A percentile compares a stretch with the other conserved stretches of the same genome.
phyloP scores from a whole-genome alignment of 2,329 filamentous ascomycete species.

The Cordyceps cateniannulata region DNA sequence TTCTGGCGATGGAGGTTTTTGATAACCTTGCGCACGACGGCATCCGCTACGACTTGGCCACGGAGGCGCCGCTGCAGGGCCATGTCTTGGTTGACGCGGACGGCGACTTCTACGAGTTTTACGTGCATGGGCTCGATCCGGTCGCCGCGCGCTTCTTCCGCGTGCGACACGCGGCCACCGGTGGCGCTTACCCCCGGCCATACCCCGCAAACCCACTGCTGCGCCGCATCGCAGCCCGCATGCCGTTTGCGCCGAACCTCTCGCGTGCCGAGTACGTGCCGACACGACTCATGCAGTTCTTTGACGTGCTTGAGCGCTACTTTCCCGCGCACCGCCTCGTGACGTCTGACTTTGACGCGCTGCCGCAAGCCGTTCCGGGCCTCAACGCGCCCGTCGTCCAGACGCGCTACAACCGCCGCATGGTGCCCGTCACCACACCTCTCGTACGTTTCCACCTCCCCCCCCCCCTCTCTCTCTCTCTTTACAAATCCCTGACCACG shows the following conservation, averaged over 20 bases:
- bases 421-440: conserved; percentile 83
- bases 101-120: conserved; percentile 95
- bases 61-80: conserved; percentile 79
- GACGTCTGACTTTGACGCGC: conserved; percentile 80
- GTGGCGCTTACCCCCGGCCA: conserved; percentile 56
- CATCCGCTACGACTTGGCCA: conserved; percentile 80
- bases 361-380: conserved; percentile 77
- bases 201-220: conserved; percentile 48
- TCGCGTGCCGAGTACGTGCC: conserved; percentile 88
- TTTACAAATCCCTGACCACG: too few relatives aligned
- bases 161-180: conserved; percentile 72
- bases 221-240: conserved; percentile 53
- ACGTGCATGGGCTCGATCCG: conserved; percentile 72
- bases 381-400: conserved; percentile 94
- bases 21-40: conserved; percentile 97
- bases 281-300: conserved; percentile 93
- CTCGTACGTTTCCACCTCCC: conserved; percentile 53
- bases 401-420: conserved; percentile 80
- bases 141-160: conserved; percentile 75
- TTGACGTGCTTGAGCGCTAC: conserved; percentile 78
- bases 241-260: conserved; percentile 71
- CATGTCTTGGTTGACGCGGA: conserved; percentile 76
- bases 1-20: conserved; percentile 95
- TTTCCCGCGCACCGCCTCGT: conserved; percentile 88
- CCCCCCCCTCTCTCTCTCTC: too few relatives aligned